phyloP scores from a whole-genome alignment of 2,329 filamentous ascomycete genomes.

The Microascus cirrosus region DNA sequence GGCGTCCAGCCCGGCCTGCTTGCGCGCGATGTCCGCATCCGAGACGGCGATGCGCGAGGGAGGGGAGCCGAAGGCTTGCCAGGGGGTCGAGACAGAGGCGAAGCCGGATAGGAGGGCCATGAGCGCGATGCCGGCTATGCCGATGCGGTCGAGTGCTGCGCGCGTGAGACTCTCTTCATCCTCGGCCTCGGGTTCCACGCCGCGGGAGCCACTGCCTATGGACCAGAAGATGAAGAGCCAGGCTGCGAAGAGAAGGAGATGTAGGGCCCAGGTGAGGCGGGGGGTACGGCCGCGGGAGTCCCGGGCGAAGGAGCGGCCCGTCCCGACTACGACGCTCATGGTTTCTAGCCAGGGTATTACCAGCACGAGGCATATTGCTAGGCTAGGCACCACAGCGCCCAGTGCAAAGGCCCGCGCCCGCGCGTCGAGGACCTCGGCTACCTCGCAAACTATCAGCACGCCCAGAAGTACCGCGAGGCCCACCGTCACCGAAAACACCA shows the following conservation, averaged over 20 bases:
- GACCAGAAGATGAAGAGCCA: conserved; percentile 75
- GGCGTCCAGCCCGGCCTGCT: conserved; percentile 67
- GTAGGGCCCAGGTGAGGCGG: conserved; percentile 52
- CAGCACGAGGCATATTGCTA: conserved; percentile 62
- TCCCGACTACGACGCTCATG: conserved; percentile 46
- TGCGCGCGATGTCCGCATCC: conserved; percentile 64
- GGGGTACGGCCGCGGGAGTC: conserved; percentile 44
- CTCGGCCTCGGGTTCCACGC: conserved; percentile 28
- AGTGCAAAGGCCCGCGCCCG: conserved; percentile 57
- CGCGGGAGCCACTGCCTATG: conserved; percentile 43
- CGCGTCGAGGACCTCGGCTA: conserved; percentile 62
- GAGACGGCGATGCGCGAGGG: conserved; percentile 44
- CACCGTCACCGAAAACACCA: conserved; percentile 66
- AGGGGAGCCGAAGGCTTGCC: conserved; percentile 59
- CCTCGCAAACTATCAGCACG: conserved; percentile 74
- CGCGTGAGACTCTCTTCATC: conserved; percentile 20
- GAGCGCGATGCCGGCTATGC: conserved; percentile 72
- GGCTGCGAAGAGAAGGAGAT: conserved; percentile 46
- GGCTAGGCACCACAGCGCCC: conserved; percentile 54
- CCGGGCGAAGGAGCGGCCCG: conserved; percentile 52
- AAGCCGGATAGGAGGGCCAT: conserved; percentile 88
- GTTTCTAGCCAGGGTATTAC: conserved; percentile 73
- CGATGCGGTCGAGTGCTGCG: conserved; percentile 57
- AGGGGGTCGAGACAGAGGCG: conserved; percentile 76
- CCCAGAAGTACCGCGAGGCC: conserved; percentile 68